phyloP scores from a whole-genome alignment of 305 asterid species.

The Fraxinus sp. region DNA sequence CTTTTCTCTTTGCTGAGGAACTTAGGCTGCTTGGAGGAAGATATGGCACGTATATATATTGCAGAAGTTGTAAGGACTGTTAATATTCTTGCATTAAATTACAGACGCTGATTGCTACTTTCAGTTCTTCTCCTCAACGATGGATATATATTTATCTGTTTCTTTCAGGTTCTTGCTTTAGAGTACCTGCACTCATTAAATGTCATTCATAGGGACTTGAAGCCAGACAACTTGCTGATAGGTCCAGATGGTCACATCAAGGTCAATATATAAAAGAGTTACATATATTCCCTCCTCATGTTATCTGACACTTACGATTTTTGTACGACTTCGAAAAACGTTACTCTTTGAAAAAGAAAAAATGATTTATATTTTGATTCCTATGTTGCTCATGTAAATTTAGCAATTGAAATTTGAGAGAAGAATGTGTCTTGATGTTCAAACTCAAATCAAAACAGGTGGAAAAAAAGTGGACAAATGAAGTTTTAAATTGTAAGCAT shows the following conservation, averaged over 20 bases:
- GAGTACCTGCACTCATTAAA: constrained; percentile 91
- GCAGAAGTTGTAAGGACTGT: constrained; percentile 91
- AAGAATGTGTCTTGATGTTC: not conserved
- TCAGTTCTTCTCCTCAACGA: constrained; percentile 18
- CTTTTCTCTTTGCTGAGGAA: constrained; percentile 85
- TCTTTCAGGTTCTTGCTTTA: constrained; percentile 89
- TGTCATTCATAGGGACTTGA: constrained; percentile 93
- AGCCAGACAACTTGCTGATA: constrained; percentile 96
- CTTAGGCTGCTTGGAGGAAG: constrained; percentile 98
- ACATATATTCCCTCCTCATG: constrained; percentile 21
- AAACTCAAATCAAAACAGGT: not conserved
- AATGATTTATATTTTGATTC: not conserved
- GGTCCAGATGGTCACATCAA: constrained; percentile 99
- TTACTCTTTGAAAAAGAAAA: not conserved
- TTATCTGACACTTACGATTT: not conserved
- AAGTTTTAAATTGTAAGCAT: not conserved
- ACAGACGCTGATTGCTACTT: constrained; percentile 25
- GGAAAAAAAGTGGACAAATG: not conserved
- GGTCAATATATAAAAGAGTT: constrained; percentile 52
- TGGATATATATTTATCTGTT: constrained; percentile 22
- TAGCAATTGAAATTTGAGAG: not conserved
- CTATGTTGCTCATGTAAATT: not conserved
- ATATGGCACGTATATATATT: constrained; percentile 81
- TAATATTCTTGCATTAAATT: constrained; percentile 21
- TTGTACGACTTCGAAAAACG: not conserved